These are phyloP conservation scores for Alnus rubra DNA, from an alignment of 306 rosid species.

Conservation along the genomic window DNA sequence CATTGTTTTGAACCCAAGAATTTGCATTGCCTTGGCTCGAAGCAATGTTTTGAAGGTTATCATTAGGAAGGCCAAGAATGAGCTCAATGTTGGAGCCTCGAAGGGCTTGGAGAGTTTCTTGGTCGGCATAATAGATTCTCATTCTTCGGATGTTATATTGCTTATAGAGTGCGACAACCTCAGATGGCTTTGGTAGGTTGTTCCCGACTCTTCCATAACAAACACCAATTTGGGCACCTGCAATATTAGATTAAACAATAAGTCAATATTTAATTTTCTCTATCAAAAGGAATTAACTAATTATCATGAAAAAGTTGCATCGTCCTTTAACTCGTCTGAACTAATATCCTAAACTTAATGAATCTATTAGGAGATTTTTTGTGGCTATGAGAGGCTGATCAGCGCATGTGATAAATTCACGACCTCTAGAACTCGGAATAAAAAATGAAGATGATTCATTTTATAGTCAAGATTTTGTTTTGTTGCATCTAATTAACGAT, in stretches of 20 bases:
- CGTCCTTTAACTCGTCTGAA: too few relatives aligned
- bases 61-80: constrained; percentile 18
- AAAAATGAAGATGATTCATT: too few relatives aligned
- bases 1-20: constrained; percentile 46
- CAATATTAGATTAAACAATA: constrained; percentile 3
- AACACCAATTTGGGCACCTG: constrained; percentile 55
- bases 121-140: constrained; percentile 45
- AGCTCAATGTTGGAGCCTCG: constrained; percentile 48
- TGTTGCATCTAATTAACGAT: too few relatives aligned
- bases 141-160: constrained; percentile 39
- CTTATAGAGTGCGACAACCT: constrained; percentile 37
- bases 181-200: constrained; percentile 38
- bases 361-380: too few relatives aligned
- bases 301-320: too few relatives aligned
- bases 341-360: too few relatives aligned
- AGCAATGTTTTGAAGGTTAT: constrained; percentile 23
- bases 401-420: too few relatives aligned
- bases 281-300: too few relatives aligned
- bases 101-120: constrained; percentile 43
- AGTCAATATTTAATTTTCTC: too few relatives aligned
- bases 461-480: too few relatives aligned
- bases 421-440: too few relatives aligned
- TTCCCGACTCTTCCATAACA: constrained; percentile 50
- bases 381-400: too few relatives aligned
- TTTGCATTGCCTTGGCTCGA: constrained; percentile 38